Base-by-base conservation (phyloP, 2,329 filamentous ascomycete genomes). In the Neocucurbitaria cava region DNA sequence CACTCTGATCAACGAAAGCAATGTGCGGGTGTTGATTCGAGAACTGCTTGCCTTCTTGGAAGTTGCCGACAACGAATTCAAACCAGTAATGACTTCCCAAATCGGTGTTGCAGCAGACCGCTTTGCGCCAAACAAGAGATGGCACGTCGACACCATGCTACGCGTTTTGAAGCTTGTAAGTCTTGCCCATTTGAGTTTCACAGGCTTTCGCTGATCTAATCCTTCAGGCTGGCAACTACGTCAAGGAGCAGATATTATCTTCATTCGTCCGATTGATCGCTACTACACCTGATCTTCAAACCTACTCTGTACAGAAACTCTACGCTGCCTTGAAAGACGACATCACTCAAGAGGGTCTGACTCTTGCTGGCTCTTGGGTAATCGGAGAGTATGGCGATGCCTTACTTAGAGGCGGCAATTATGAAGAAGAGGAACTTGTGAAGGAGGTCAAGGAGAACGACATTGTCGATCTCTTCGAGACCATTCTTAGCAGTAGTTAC, bases 71-170 rank as follows among this genome's bases (percentile, higher is more conserved):
- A 96, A 96, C 62, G 95, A 99, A 76, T 99, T 99, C 81, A 99
- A 99, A 79, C 91, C 95, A 6, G 91, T 92, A 48, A 97, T 99
- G 93, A 99, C 95, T 1, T 95, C 89, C 48, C 95, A 99, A 72
- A 99, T 99, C 74, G 95, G 95, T 21, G 92, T 99, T 67, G 95
- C 96, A 10, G 95, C 96, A 6, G 95, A 99, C 76, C 88, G 94
- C 62, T 99, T 92, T 77, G 91, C 95, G 1, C 96, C 95, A 0
- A 98, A 95, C 79, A 98, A 98, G 79, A 85, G 95, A 73, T 99
- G 95, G 95, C 95, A 99, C 73, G 89, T 98, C 65, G 95, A 99
- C 71, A 99, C 96, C 2, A 97, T 99, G 89, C 82, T 99, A 49
- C 87, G 96, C 20, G 92, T 99, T 21, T 78, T 99, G 65, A 96